Evolutionary conservation across 2,329 filamentous ascomycete species (phyloP).

Genomic region (Diaporthe sp.): DNA sequence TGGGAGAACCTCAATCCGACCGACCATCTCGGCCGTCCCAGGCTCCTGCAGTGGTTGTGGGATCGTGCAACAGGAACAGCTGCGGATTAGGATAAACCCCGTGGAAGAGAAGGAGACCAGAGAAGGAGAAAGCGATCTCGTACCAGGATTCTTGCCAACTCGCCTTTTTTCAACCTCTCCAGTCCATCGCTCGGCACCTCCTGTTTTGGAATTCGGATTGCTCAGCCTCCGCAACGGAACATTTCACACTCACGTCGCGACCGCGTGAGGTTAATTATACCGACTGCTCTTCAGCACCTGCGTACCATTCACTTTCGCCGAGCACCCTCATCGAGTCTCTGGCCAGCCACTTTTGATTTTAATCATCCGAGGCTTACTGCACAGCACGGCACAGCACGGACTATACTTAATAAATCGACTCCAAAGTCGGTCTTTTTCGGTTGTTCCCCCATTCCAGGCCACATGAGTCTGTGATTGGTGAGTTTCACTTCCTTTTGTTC

Average conservation of each 20-base stretch:
- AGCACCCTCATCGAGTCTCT: conserved; percentile 11
- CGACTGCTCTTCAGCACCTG: conserved; percentile 37
- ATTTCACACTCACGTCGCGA: conserved; percentile 13
- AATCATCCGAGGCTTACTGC: conserved; percentile 8
- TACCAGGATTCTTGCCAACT: background rate
- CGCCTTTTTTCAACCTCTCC: background rate
- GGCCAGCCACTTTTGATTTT: conserved; percentile 32
- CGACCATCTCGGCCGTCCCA: background rate
- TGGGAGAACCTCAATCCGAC: conserved; percentile 3
- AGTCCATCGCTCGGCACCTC: conserved; percentile 17
- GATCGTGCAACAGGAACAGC: conserved; percentile 15
- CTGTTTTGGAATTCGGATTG: conserved; percentile 29
- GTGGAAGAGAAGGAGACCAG: background rate
- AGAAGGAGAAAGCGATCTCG: background rate
- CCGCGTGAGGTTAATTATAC: conserved; percentile 24
- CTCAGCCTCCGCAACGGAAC: conserved; percentile 16
- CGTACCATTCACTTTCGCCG: conserved; percentile 8
- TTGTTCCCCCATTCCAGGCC: conserved; percentile 30
- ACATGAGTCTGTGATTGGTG: conserved; percentile 42
- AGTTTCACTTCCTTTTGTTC: conserved; percentile 30
- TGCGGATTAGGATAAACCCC: background rate
- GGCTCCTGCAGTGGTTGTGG: background rate
- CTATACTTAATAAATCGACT: conserved; percentile 37
- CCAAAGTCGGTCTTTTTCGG: conserved; percentile 33
- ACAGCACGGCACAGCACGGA: conserved; percentile 23